A percentile compares a stretch with the other conserved stretches of the same genome.
Evolutionary conservation across 2,329 filamentous ascomycete genomes (phyloP).

Genomic region (Ilyonectria destructans): DNA sequence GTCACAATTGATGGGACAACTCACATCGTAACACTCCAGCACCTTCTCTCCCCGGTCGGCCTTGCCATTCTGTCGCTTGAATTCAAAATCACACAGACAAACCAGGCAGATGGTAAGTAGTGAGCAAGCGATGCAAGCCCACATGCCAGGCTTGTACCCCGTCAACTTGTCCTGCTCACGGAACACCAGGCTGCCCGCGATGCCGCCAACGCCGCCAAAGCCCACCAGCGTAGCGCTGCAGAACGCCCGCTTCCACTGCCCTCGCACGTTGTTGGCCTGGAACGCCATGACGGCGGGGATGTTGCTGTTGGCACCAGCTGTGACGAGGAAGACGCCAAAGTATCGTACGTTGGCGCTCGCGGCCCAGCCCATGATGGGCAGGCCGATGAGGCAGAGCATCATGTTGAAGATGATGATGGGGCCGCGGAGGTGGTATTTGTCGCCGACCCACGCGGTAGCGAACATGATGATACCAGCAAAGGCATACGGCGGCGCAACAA

Average conservation of each 20-base stretch:
- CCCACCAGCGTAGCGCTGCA: constrained; percentile 83
- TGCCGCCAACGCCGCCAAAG: constrained; percentile 84
- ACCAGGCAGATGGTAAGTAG: constrained; percentile 65
- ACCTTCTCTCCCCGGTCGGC: constrained; percentile 70
- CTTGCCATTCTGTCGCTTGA: constrained; percentile 62
- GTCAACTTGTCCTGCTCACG: constrained; percentile 68
- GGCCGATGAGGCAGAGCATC: constrained; percentile 76
- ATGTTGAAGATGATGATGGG: constrained; percentile 78
- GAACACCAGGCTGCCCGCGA: constrained; percentile 83
- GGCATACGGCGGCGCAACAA: constrained; percentile 79
- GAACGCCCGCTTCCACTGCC: constrained; percentile 91
- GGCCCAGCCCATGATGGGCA: constrained; percentile 82
- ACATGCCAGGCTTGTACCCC: constrained; percentile 70
- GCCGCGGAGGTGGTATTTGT: constrained; percentile 77
- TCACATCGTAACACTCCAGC: constrained; percentile 67
- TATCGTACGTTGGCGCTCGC: constrained; percentile 73
- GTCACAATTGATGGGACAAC: constrained; percentile 41
- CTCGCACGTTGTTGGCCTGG: constrained; percentile 90
- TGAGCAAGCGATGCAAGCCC: constrained; percentile 68
- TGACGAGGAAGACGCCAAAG: constrained; percentile 83
- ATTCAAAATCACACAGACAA: constrained; percentile 57
- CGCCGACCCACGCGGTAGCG: constrained; percentile 73
- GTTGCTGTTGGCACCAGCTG: constrained; percentile 84
- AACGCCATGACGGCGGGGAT: constrained; percentile 83
- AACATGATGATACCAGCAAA: constrained; percentile 78